phyloP scores from a whole-genome alignment of 495 filamentous ascomycete species.

The Rhizodiscina lignyota region DNA sequence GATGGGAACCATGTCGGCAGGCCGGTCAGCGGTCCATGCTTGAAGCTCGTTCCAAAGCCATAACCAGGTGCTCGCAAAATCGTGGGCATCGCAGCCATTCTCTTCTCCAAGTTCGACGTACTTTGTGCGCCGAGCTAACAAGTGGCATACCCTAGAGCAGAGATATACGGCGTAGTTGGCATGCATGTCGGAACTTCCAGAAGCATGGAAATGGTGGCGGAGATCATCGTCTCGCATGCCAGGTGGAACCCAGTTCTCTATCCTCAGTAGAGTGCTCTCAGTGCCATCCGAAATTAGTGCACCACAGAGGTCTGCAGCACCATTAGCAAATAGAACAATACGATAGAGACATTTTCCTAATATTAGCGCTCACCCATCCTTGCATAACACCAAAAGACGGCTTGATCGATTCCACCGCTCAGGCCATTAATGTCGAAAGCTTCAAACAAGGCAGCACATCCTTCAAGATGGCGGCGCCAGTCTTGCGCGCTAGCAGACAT shows the following conservation, averaged over 20 bases:
- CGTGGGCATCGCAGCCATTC: conserved; percentile 6
- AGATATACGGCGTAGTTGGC: conserved; percentile 33
- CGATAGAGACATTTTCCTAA: too few relatives aligned
- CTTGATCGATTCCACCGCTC: conserved; percentile 23
- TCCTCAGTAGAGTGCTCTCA: conserved; percentile 24
- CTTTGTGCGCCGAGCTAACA: conserved; percentile 25
- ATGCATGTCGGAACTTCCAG: conserved; percentile 18
- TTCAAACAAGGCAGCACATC: conserved; percentile 29
- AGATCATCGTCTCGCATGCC: conserved; percentile 3
- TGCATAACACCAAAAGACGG: conserved; percentile 34
- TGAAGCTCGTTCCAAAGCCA: conserved; percentile 28
- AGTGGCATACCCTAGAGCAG: conserved; percentile 24
- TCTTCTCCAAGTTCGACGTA: conserved; percentile 15
- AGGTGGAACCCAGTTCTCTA: conserved; percentile 25
- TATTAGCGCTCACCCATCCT: conserved; percentile 22
- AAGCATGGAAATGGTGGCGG: conserved; percentile 1
- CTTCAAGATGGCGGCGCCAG: conserved; percentile 31
- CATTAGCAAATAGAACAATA: neutral
- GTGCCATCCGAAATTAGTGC: conserved; percentile 29
- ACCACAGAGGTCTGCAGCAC: conserved; percentile 22
- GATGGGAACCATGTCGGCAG: conserved; percentile 24
- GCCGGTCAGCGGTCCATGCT: conserved; percentile 24
- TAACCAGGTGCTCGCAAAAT: conserved; percentile 20
- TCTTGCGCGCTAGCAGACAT: conserved; percentile 30
- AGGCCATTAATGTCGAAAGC: conserved; percentile 27